Conservation (phyloP, 1,139 yeast genomes). For the Hansenula sp. region DNA sequence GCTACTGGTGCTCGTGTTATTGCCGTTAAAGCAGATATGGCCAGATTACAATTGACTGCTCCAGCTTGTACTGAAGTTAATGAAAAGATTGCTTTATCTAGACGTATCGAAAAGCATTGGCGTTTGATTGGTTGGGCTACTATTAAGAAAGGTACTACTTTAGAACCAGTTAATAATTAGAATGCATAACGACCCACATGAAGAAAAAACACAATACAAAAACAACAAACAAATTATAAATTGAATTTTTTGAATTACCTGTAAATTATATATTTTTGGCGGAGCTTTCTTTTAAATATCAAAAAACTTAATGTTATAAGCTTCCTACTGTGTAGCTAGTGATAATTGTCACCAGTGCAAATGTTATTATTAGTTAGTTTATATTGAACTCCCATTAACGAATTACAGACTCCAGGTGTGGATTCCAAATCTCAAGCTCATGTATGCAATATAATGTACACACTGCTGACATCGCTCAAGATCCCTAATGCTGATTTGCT, state of each 20-base stretch:
- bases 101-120: conserved; percentile 99
- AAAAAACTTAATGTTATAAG: too few relatives aligned
- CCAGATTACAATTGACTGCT: conserved; percentile 91
- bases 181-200: background rate
- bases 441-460: too few relatives aligned
- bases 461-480: too few relatives aligned
- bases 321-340: too few relatives aligned
- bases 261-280: conserved; percentile 7
- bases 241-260: background rate
- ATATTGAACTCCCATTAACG: too few relatives aligned
- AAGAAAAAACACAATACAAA: conserved; percentile 3
- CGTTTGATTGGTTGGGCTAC: conserved; percentile 99
- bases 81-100: conserved; percentile 96
- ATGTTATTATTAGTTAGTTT: too few relatives aligned
- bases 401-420: too few relatives aligned
- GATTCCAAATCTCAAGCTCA: too few relatives aligned
- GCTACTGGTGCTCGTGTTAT: conserved; percentile 99
- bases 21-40: conserved; percentile 99
- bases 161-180: conserved; percentile 56
- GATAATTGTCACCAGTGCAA: background rate
- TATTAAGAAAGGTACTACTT: conserved; percentile 88
- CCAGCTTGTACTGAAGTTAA: conserved; percentile 99
- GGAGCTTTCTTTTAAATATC: too few relatives aligned
- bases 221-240: conserved; percentile 23
- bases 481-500: conserved; percentile 11